A percentile compares a stretch with the other conserved stretches of the same genome.
Evolutionary conservation across 2,329 filamentous ascomycete genomes (phyloP).

Genomic region (Aciculosporium take): DNA sequence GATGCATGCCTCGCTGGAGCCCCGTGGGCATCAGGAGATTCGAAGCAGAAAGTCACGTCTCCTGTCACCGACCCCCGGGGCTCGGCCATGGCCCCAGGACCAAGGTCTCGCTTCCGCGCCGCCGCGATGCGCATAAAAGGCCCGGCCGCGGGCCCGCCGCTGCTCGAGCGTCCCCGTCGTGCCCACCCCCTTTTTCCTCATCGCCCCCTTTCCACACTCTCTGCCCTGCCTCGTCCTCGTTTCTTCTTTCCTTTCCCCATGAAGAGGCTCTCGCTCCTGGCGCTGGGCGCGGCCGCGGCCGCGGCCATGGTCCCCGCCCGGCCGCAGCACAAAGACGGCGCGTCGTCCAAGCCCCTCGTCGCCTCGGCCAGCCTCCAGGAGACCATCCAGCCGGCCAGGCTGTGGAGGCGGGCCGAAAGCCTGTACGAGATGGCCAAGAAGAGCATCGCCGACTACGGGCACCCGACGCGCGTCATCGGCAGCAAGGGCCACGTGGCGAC

Average conservation of each 20-base stretch:
- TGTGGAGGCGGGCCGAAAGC: conserved; percentile 43
- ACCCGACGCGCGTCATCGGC: conserved; percentile 58
- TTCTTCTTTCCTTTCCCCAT: neutral
- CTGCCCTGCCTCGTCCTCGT: neutral
- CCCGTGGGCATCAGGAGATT: too few relatives aligned
- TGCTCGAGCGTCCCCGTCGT: too few relatives aligned
- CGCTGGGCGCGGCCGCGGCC: neutral
- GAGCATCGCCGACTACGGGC: conserved; percentile 45
- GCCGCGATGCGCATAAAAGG: too few relatives aligned
- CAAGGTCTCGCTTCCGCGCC: too few relatives aligned
- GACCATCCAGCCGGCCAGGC: conserved; percentile 38
- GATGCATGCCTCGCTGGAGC: too few relatives aligned
- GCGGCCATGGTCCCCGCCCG: neutral
- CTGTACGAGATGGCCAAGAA: conserved; percentile 49
- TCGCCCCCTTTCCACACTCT: neutral
- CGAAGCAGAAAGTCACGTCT: too few relatives aligned
- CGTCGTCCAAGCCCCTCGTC: conserved; percentile 26
- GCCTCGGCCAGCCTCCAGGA: conserved; percentile 41
- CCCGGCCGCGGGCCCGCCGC: too few relatives aligned
- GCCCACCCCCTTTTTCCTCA: neutral
- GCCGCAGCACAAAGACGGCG: neutral
- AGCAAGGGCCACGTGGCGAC: conserved; percentile 51
- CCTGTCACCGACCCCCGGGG: too few relatives aligned
- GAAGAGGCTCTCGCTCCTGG: neutral
- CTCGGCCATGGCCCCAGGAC: too few relatives aligned